Conservation (phyloP, 257 asterid genomes). For the Forsythia viridissima region DNA sequence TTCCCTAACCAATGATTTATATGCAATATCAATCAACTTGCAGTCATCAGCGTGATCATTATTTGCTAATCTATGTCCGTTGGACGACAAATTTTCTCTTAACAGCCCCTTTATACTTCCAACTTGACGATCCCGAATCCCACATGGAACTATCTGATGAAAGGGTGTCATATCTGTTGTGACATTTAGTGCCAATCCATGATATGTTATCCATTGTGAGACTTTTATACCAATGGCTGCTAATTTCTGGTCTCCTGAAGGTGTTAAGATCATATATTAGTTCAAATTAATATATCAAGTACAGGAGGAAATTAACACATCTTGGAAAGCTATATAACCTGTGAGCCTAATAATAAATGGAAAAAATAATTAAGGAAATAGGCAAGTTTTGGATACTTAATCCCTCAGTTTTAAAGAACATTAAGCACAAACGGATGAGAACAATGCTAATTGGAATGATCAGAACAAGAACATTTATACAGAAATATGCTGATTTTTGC, state of each 20-base stretch:
- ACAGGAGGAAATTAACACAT: background rate
- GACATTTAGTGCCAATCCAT: conserved; percentile 82
- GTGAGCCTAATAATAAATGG: background rate
- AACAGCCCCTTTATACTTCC: conserved; percentile 73
- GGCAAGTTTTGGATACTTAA: background rate
- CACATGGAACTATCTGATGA: conserved; percentile 73
- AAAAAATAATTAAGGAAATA: background rate
- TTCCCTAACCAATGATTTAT: conserved; percentile 52
- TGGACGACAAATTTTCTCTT: conserved; percentile 18
- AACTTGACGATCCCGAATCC: conserved; percentile 73
- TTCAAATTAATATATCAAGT: background rate
- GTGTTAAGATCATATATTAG: conserved; percentile 1
- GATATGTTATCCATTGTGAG: conserved; percentile 72
- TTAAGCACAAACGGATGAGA: background rate
- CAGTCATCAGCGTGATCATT: conserved; percentile 29
- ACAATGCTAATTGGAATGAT: background rate
- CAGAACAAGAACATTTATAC: no score
- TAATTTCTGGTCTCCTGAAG: conserved; percentile 67
- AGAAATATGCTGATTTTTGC: no score
- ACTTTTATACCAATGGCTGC: conserved; percentile 86
- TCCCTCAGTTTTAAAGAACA: background rate
- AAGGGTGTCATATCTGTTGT: conserved; percentile 65
- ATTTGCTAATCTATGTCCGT: conserved; percentile 19
- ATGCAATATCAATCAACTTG: conserved; percentile 48
- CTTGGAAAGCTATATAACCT: background rate